Conservation (phyloP, 208 protist species). For the Crithidia brevicula region DNA sequence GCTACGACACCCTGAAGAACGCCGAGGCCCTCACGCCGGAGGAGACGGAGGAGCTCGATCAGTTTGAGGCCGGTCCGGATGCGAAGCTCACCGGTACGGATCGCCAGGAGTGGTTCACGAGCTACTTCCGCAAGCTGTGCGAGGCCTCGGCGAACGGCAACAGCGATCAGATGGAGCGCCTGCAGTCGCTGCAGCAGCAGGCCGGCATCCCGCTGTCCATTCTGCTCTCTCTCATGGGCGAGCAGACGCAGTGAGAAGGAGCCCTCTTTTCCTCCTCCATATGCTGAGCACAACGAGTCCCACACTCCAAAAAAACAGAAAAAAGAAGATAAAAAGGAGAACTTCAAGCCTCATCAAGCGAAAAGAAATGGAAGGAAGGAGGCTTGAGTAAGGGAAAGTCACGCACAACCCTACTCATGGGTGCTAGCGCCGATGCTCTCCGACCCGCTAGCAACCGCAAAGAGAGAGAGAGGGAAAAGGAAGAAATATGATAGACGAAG, state of each 20-base stretch:
- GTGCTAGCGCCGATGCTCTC: too few relatives aligned
- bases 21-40: slow-evolving; percentile 41
- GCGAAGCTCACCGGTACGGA: slow-evolving; percentile 50
- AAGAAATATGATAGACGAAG: too few relatives aligned
- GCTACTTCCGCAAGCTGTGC: slow-evolving; percentile 63
- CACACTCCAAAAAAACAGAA: slow-evolving; percentile 9
- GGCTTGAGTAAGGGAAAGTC: too few relatives aligned
- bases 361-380: slow-evolving; percentile 9
- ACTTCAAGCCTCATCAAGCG: too few relatives aligned
- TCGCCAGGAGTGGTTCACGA: slow-evolving; percentile 75
- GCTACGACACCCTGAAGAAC: slow-evolving; percentile 71
- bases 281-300: background rate
- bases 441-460: too few relatives aligned
- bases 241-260: slow-evolving; percentile 40
- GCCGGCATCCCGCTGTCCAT: slow-evolving; percentile 83
- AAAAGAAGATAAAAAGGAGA: background rate
- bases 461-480: too few relatives aligned
- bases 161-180: slow-evolving; percentile 78
- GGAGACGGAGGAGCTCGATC: slow-evolving; percentile 63
- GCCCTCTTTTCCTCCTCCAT: too few relatives aligned
- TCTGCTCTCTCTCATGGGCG: slow-evolving; percentile 78
- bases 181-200: slow-evolving; percentile 85
- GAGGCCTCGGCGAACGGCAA: slow-evolving; percentile 33
- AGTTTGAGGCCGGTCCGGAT: slow-evolving; percentile 58
- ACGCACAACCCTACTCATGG: too few relatives aligned